These are phyloP conservation scores for Capsicum pubescens DNA, from an alignment of 257 asterid genomes.

Conservation along the genomic window DNA sequence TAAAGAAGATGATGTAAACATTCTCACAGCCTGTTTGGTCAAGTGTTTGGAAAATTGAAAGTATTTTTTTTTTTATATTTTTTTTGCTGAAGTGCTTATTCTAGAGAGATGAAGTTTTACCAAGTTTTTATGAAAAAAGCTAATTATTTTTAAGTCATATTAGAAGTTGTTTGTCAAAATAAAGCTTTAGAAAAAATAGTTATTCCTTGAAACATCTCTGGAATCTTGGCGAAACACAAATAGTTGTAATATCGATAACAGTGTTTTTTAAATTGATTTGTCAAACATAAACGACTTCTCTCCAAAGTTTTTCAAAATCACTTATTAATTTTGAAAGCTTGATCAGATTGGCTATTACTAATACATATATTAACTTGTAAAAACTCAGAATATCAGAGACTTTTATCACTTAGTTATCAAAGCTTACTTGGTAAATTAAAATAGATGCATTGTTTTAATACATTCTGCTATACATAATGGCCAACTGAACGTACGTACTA, in stretches of 20 bases:
- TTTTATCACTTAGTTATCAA: not conserved
- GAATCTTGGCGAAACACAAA: not conserved
- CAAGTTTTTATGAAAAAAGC: no score
- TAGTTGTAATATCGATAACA: not conserved
- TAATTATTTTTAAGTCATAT: no score
- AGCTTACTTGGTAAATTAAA: not conserved
- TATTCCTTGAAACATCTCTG: not conserved
- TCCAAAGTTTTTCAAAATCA: no score
- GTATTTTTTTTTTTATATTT: no score
- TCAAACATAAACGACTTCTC: not conserved
- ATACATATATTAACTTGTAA: not conserved
- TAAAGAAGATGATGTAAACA: not conserved
- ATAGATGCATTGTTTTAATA: not conserved
- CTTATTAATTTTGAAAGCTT: no score
- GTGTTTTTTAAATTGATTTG: not conserved
- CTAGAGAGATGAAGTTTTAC: no score
- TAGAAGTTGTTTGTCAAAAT: not conserved
- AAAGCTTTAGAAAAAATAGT: not conserved
- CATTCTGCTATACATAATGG: not conserved
- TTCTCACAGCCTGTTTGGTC: not conserved
- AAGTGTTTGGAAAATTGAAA: no score
- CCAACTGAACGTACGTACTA: not conserved
- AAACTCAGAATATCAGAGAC: not conserved
- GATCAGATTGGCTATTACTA: no score
- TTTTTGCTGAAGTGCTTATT: no score